Evolutionary conservation across 805 yeast species (phyloP).

Genomic region (Candida sithepensis): DNA sequence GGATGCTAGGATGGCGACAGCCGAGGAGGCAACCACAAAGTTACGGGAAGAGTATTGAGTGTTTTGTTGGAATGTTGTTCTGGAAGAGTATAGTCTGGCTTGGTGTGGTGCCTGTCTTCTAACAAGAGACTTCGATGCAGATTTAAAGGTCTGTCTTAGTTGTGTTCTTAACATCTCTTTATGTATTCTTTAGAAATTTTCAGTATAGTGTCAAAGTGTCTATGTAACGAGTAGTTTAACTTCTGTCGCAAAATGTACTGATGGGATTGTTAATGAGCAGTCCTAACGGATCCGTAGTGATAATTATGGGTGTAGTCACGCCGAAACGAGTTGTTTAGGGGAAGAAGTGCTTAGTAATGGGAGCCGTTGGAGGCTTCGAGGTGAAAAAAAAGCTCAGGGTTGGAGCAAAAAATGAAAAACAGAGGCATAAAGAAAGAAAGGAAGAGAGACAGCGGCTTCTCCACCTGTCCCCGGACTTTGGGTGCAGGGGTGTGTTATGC

Average conservation of each 20-base stretch:
- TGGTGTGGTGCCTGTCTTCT: slow-evolving; percentile 4
- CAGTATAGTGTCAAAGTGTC: too few relatives aligned
- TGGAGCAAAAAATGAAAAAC: too few relatives aligned
- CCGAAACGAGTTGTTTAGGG: too few relatives aligned
- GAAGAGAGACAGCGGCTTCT: too few relatives aligned
- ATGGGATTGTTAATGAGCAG: too few relatives aligned
- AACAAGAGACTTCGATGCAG: background rate
- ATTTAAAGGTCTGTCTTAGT: slow-evolving; percentile 3
- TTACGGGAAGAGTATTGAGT: background rate
- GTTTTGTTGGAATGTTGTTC: background rate
- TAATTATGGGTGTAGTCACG: too few relatives aligned
- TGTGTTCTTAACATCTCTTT: slow-evolving; percentile 4
- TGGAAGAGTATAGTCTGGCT: background rate
- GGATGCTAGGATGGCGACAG: slow-evolving; percentile 9
- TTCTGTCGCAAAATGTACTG: too few relatives aligned
- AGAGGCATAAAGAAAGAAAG: too few relatives aligned
- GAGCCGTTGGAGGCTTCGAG: background rate
- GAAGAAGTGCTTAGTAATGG: background rate
- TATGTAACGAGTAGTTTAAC: background rate
- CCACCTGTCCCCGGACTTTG: background rate
- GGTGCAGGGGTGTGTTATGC: background rate
- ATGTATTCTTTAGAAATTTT: background rate
- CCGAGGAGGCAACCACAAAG: background rate
- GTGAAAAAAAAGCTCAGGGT: background rate
- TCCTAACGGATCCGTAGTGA: too few relatives aligned